A percentile compares a stretch with the other conserved stretches of the same genome.
Evolutionary conservation across 768 basidiomycete genomes (phyloP).

Genomic region (Mycena sanguinolenta): DNA sequence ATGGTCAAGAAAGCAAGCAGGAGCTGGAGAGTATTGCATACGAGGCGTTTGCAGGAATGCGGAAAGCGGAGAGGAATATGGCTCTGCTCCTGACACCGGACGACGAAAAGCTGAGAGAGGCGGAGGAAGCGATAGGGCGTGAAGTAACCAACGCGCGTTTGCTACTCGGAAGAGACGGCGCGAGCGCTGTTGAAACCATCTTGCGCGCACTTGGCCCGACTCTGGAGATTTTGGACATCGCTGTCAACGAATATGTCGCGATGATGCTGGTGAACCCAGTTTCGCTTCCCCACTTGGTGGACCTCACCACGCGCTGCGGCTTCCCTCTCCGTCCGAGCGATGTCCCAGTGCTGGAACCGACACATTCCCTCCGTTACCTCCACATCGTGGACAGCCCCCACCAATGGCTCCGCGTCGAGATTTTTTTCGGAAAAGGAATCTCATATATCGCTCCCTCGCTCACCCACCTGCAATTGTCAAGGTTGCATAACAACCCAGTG

Average conservation of each 20-base stretch:
- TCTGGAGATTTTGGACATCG: constrained; percentile 41
- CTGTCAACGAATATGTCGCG: constrained; percentile 36
- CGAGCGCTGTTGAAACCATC: constrained; percentile 26
- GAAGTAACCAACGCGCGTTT: neutral
- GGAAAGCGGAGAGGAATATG: neutral
- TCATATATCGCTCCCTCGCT: constrained; percentile 41
- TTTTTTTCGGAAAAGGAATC: constrained; percentile 42
- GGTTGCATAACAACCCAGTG: neutral
- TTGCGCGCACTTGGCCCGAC: constrained; percentile 40
- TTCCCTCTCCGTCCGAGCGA: constrained; percentile 37
- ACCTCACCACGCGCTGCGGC: constrained; percentile 45
- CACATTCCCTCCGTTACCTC: constrained; percentile 40
- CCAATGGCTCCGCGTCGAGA: constrained; percentile 31
- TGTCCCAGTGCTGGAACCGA: constrained; percentile 27
- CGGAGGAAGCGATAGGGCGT: neutral
- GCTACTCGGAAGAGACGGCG: neutral
- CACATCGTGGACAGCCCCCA: constrained; percentile 39
- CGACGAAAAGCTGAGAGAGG: neutral
- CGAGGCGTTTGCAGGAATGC: neutral
- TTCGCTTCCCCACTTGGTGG: constrained; percentile 43
- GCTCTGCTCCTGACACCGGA: too few species aligned
- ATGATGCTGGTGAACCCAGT: constrained; percentile 36
- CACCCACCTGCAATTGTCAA: constrained; percentile 26
- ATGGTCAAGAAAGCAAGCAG: constrained; percentile 32
- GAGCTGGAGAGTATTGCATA: constrained; percentile 14